These are phyloP conservation scores for Chrysoporthe cubensis DNA, from an alignment of 2,329 filamentous ascomycete genomes.

Conservation along the genomic window DNA sequence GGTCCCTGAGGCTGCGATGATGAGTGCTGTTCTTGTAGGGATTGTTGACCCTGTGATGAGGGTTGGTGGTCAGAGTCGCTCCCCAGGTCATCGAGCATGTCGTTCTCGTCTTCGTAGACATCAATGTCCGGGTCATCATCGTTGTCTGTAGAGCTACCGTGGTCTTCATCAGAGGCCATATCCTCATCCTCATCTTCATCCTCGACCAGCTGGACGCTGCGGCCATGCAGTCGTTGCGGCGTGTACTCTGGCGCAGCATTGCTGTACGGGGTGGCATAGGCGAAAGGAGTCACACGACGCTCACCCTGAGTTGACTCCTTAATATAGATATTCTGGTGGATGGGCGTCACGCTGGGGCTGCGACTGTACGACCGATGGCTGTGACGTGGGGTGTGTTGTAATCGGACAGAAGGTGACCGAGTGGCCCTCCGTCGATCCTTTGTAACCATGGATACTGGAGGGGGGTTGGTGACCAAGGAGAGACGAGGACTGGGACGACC, in stretches of 20 bases:
- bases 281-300: conserved; percentile 60
- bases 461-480: conserved; percentile 43
- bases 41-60: conserved; percentile 31
- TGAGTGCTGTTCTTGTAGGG: conserved; percentile 34
- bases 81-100: conserved; percentile 34
- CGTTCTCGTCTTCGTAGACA: conserved; percentile 36
- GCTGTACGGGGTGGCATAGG: conserved; percentile 78
- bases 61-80: conserved; percentile 37
- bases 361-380: conserved; percentile 45
- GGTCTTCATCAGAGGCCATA: conserved; percentile 34
- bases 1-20: conserved; percentile 37
- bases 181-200: conserved; percentile 35
- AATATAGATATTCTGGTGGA: conserved; percentile 49
- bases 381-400: conserved; percentile 59
- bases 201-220: conserved; percentile 26
- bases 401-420: conserved; percentile 58
- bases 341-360: conserved; percentile 38
- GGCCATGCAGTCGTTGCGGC: conserved; percentile 7
- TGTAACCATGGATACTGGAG: conserved; percentile 28
- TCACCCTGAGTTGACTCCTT: conserved; percentile 38
- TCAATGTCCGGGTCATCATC: conserved; percentile 32
- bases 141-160: conserved; percentile 34
- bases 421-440: conserved; percentile 53
- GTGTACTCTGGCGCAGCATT: conserved; percentile 54
- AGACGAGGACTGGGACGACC: conserved; percentile 38